Conservation (phyloP, 2,329 filamentous ascomycete genomes). For the Aspergillus vadensis region DNA sequence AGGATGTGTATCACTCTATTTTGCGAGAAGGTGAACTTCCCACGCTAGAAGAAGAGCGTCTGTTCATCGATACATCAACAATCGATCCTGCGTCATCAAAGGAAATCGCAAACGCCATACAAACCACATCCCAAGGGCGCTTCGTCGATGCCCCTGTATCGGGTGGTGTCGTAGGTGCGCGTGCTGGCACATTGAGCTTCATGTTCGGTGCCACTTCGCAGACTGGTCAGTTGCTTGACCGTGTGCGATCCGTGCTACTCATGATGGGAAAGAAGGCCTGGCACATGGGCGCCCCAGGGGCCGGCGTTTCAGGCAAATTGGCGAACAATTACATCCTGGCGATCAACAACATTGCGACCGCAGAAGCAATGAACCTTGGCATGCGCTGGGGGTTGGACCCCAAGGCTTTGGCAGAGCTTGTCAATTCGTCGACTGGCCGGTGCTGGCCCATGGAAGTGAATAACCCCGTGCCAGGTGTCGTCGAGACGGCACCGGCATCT, state of each 20-base stretch:
- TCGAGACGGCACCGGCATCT: conserved; percentile 72
- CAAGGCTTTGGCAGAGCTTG: conserved; percentile 74
- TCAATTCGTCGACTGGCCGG: conserved; percentile 90
- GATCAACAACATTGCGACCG: conserved; percentile 80
- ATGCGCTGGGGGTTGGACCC: conserved; percentile 64
- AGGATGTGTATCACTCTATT: conserved; percentile 77
- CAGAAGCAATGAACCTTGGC: conserved; percentile 68
- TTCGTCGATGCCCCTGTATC: conserved; percentile 98
- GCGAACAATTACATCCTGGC: conserved; percentile 97
- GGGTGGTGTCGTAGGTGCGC: conserved; percentile 88
- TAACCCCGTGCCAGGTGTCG: conserved; percentile 86
- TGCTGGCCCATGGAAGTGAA: conserved; percentile 98
- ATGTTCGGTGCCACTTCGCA: conserved; percentile 75
- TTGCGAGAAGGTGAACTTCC: conserved; percentile 60
- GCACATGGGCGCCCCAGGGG: conserved; percentile 81
- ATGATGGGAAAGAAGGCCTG: conserved; percentile 85
- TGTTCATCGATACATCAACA: conserved; percentile 96
- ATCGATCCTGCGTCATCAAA: conserved; percentile 88
- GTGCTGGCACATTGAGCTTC: conserved; percentile 86
- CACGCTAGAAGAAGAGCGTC: conserved; percentile 58
- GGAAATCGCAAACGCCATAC: conserved; percentile 71
- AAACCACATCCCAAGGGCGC: conserved; percentile 65
- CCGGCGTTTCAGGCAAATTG: conserved; percentile 86
- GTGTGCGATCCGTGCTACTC: conserved; percentile 68
- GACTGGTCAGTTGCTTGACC: conserved; percentile 57